These are phyloP conservation scores for Diplodia corticola DNA, from an alignment of 2,329 filamentous ascomycete species.

Conservation along the genomic window DNA sequence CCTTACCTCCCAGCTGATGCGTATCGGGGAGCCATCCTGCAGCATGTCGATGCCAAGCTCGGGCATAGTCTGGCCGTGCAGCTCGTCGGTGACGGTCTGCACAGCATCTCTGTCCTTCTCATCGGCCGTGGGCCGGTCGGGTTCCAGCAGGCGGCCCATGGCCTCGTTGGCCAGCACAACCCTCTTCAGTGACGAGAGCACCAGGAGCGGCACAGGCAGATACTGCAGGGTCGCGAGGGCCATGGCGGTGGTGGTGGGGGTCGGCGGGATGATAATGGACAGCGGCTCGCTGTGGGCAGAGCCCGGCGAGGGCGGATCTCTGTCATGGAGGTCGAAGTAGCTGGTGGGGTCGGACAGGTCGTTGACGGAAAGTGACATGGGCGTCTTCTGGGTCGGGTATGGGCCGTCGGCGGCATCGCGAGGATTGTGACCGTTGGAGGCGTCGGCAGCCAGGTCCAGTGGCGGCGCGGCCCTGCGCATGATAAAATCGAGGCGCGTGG, in stretches of 20 bases:
- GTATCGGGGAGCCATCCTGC: slow-evolving; percentile 61
- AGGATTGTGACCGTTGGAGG: neutral
- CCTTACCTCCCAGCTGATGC: slow-evolving; percentile 52
- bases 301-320: slow-evolving; percentile 25
- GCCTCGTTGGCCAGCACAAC: slow-evolving; percentile 74
- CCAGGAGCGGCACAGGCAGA: slow-evolving; percentile 69
- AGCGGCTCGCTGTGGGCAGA: slow-evolving; percentile 37
- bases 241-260: slow-evolving; percentile 33
- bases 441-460: neutral
- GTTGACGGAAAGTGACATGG: slow-evolving; percentile 30
- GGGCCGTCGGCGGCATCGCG: slow-evolving; percentile 22
- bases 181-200: slow-evolving; percentile 68
- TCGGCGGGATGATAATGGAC: slow-evolving; percentile 32
- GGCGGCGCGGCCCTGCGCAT: slow-evolving; percentile 19
- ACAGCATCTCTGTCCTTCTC: slow-evolving; percentile 42
- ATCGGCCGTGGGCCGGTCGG: slow-evolving; percentile 46
- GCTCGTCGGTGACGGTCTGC: slow-evolving; percentile 55
- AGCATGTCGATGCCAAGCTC: slow-evolving; percentile 74
- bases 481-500: slow-evolving; percentile 9
- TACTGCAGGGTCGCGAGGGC: slow-evolving; percentile 64
- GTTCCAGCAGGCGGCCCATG: slow-evolving; percentile 67
- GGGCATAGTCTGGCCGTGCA: slow-evolving; percentile 66
- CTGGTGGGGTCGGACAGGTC: slow-evolving; percentile 25
- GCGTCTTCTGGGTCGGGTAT: slow-evolving; percentile 1
- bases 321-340: slow-evolving; percentile 34